Evolutionary conservation across 345 rosid species (phyloP).

Genomic region (Eucalyptus erythrocorys): DNA sequence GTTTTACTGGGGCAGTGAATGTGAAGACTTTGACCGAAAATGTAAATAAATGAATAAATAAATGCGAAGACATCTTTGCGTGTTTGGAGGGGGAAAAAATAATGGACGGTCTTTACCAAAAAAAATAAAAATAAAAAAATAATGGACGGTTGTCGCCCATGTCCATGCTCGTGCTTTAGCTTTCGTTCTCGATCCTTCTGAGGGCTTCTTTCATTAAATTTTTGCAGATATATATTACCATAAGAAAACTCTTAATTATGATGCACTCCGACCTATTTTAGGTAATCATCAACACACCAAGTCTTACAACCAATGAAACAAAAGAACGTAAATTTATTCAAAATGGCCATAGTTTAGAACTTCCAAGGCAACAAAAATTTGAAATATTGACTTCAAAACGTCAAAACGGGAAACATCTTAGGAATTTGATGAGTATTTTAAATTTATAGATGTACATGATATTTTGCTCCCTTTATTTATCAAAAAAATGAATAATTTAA

Average conservation of each 20-base stretch:
- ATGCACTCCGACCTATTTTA: not conserved
- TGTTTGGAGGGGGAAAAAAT: not conserved
- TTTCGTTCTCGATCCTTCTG: not conserved
- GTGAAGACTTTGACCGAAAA: not conserved
- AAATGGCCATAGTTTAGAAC: not conserved
- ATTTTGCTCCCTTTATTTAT: not conserved
- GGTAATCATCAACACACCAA: no score
- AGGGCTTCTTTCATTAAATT: not conserved
- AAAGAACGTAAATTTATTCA: no score
- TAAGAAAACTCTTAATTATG: not conserved
- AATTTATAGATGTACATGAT: not conserved
- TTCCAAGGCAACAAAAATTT: not conserved
- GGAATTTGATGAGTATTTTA: not conserved
- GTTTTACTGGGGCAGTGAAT: not conserved
- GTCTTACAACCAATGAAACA: no score
- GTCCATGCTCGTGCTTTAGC: not conserved
- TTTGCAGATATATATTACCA: not conserved
- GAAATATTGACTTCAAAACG: not conserved
- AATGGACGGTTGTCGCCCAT: not conserved
- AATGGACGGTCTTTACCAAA: no score
- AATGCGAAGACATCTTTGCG: not conserved
- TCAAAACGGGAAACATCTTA: not conserved
- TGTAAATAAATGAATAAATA: no score
- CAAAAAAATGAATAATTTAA: not conserved
- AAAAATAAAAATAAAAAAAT: no score